Evolutionary conservation across 2,329 filamentous ascomycete genomes (phyloP).

Genomic region (Calonectria henricotiae): DNA sequence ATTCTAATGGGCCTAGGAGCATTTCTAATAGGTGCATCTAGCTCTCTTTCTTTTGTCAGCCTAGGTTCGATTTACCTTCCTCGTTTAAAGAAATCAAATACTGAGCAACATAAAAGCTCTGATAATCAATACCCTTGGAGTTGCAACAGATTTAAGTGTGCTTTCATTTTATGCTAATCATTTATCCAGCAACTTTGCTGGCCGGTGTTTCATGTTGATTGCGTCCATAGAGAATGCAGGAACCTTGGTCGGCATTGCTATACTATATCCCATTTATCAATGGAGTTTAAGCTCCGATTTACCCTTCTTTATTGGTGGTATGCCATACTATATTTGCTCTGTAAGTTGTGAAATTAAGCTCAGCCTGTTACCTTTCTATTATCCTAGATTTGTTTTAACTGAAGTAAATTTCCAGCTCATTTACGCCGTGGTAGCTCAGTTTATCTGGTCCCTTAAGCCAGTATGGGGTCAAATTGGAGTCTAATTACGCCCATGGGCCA

Average conservation of each 20-base stretch:
- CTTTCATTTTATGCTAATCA: not conserved
- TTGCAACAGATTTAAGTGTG: not conserved
- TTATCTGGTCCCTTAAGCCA: too few species aligned
- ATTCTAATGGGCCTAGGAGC: not conserved
- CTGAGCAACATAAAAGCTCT: not conserved
- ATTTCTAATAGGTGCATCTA: not conserved
- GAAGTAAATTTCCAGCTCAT: too few species aligned
- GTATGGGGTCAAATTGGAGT: too few species aligned
- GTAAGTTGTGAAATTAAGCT: not conserved
- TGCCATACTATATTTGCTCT: not conserved
- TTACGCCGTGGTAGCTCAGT: too few species aligned
- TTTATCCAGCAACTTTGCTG: not conserved
- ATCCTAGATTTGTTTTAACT: too few species aligned
- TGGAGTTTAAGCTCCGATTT: not conserved
- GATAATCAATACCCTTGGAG: not conserved
- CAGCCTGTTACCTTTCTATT: too few species aligned
- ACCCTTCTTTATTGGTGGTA: not conserved
- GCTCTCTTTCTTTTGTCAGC: not conserved
- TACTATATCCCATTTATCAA: not conserved
- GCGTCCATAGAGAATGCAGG: not conserved
- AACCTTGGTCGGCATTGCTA: not conserved
- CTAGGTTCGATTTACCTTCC: not conserved
- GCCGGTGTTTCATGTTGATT: not conserved
- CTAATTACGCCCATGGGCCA: too few species aligned
- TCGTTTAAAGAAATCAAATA: not conserved